Conservation (phyloP, 257 asterid genomes). For the Plantago elongata region DNA sequence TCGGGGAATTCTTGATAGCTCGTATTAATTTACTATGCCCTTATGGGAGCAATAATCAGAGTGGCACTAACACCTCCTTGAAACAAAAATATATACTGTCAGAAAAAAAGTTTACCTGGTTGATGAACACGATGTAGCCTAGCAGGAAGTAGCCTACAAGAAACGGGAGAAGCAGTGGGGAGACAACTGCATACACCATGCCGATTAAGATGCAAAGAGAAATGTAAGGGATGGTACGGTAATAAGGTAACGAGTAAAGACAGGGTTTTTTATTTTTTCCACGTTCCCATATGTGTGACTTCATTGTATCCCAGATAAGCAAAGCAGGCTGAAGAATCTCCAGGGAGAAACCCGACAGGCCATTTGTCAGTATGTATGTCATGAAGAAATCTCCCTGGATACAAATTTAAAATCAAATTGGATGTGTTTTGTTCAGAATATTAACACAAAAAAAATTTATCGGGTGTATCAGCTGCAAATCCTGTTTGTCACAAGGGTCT, state of each 20-base stretch:
- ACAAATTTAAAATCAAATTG: constrained; percentile 4
- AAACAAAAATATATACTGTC: background rate
- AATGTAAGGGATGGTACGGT: constrained; percentile 68
- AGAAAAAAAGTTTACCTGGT: constrained; percentile 51
- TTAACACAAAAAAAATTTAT: background rate
- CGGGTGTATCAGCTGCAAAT: no score
- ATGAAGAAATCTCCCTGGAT: constrained; percentile 82
- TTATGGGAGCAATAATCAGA: background rate
- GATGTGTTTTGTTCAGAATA: constrained; percentile 1
- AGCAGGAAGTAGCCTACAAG: constrained; percentile 76
- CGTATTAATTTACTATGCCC: no score
- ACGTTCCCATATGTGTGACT: constrained; percentile 53
- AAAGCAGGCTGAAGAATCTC: constrained; percentile 97
- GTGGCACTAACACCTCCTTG: background rate
- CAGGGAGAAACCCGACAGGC: constrained; percentile 82
- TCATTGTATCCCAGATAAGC: constrained; percentile 68
- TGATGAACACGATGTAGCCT: constrained; percentile 74
- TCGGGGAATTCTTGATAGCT: no score
- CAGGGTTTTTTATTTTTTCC: constrained; percentile 66
- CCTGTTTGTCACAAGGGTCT: no score
- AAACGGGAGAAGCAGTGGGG: constrained; percentile 91
- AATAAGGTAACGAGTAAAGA: constrained; percentile 73
- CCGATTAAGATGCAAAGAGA: constrained; percentile 73
- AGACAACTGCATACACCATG: constrained; percentile 89
- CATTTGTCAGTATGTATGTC: constrained; percentile 86